These are phyloP conservation scores for Eucalyptus sideroxylon DNA, from an alignment of 345 rosid species.

Conservation along the genomic window DNA sequence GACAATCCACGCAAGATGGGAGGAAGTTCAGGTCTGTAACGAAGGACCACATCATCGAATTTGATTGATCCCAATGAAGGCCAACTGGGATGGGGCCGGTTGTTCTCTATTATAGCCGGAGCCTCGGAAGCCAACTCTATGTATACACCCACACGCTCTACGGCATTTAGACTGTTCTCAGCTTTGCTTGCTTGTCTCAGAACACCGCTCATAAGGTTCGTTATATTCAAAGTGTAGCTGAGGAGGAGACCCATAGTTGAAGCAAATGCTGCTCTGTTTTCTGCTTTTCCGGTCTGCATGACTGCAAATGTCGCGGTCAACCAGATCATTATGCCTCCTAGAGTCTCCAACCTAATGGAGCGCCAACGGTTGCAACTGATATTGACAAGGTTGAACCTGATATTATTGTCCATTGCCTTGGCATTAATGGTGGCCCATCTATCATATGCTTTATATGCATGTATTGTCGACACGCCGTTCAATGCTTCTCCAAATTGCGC, in stretches of 20 bases:
- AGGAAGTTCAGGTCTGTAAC: slow-evolving; percentile 91
- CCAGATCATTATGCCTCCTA: slow-evolving; percentile 97
- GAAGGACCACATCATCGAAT: slow-evolving; percentile 75
- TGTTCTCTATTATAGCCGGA: slow-evolving; percentile 40
- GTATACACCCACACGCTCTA: slow-evolving; percentile 83
- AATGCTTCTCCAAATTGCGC: slow-evolving; percentile 96
- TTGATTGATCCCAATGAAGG: slow-evolving; percentile 67
- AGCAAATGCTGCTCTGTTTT: slow-evolving; percentile 55
- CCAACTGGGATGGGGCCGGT: slow-evolving; percentile 76
- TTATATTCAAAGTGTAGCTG: slow-evolving; percentile 78
- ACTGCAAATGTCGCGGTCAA: slow-evolving; percentile 84
- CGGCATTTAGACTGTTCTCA: slow-evolving; percentile 90
- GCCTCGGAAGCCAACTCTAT: slow-evolving; percentile 89
- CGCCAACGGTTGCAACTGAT: slow-evolving; percentile 85
- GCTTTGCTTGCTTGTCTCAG: slow-evolving; percentile 87
- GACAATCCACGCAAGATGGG: slow-evolving; percentile 77
- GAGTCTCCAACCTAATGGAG: slow-evolving; percentile 62
- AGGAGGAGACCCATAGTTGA: slow-evolving; percentile 95
- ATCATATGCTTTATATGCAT: slow-evolving; percentile 90
- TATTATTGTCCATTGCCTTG: slow-evolving; percentile 82
- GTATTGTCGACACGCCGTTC: slow-evolving; percentile 77
- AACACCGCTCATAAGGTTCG: slow-evolving; percentile 62
- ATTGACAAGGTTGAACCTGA: slow-evolving; percentile 80
- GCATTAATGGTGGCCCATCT: slow-evolving; percentile 68
- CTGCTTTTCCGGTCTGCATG: slow-evolving; percentile 55